Evolutionary conservation across 208 protist species (phyloP), one percentile per base, ranked within the genome.

Genomic region (Crithidia sp.): DNA sequence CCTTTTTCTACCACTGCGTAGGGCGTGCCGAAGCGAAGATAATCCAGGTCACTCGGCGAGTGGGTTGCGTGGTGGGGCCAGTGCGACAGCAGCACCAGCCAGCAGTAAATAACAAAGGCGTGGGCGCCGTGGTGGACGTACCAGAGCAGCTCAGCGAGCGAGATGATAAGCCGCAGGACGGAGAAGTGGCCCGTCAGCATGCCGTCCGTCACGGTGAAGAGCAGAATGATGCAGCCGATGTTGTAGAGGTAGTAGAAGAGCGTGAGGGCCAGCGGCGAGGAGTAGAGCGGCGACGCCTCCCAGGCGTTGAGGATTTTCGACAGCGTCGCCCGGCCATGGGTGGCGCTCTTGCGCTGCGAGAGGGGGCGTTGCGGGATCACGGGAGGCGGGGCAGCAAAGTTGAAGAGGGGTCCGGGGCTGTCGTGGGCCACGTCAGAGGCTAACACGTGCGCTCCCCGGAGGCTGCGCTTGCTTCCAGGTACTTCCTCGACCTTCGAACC

Each of bases 171-270:
- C 2, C 84, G 78, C 19, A 84, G 28, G 54, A 86, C 61, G 4
- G 81, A 75, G 49, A 86, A 74, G 61, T 83, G 76, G 0, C 84
- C 81, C 1, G 84, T 86, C 16, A 84, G 68, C 45, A 61, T 57
- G 49, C 84, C 84, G 36, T 76, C 74, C 49, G 84, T 84, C 60
- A 67, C 77, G 10, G 78, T 74, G 40, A 83, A 53, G 41, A 89
- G 75, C 58, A 89, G 66, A 7, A 86, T 54, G 12, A 68, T 55
- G 64, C 74, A 69, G 56, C 67, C 67, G 41, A 79, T 65, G 45
- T 62, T 60, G 68, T 86, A 89, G 55, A 90, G 59, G 57, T 83
- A 84, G 68, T 89, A 93, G 50, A 82, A 91, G 13, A 81, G 17
- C n/a, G 77, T 63, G 36, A 92, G 56, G 4, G 79, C 73, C 5